phyloP scores from a whole-genome alignment of 2,329 filamentous ascomycete species.

The Beauveria scarabaeidicola region DNA sequence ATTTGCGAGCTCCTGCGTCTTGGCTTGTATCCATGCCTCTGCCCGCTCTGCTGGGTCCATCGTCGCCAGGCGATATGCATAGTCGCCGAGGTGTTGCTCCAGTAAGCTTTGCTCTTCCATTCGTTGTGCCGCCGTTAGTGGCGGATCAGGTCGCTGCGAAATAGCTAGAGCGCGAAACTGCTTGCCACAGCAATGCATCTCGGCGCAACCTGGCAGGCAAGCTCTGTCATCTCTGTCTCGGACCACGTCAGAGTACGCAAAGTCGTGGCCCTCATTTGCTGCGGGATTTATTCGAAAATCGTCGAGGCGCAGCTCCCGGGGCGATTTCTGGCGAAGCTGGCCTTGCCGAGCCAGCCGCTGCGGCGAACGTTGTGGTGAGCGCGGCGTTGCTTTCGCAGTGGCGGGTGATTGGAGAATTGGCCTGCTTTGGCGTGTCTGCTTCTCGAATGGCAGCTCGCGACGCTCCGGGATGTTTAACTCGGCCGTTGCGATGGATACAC shows the following conservation, averaged over 20 bases:
- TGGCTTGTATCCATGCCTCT: constrained; percentile 66
- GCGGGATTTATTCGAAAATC: constrained; percentile 79
- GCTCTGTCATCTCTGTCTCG: constrained; percentile 61
- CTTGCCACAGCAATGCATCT: constrained; percentile 67
- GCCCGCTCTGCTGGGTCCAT: constrained; percentile 55
- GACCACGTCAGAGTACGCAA: constrained; percentile 67
- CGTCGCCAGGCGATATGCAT: constrained; percentile 47
- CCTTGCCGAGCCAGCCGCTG: constrained; percentile 17
- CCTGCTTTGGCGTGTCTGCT: constrained; percentile 12
- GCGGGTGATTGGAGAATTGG: background rate
- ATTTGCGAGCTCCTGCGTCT: constrained; percentile 63
- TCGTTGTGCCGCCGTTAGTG: constrained; percentile 26
- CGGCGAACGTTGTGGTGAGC: constrained; percentile 12
- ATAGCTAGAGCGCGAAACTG: constrained; percentile 59
- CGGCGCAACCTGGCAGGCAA: constrained; percentile 65
- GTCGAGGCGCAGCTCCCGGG: constrained; percentile 49
- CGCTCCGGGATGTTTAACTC: constrained; percentile 29
- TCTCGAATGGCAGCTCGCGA: constrained; percentile 34
- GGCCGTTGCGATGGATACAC: constrained; percentile 13
- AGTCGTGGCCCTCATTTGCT: constrained; percentile 61
- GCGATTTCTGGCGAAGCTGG: constrained; percentile 46
- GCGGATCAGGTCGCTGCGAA: constrained; percentile 34
- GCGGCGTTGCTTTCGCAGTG: background rate
- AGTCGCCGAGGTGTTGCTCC: constrained; percentile 49
- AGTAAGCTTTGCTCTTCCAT: constrained; percentile 42